Evolutionary conservation across 2,329 filamentous ascomycete genomes (phyloP), one percentile per base, ranked within the genome.

Genomic region (Sclerotinia subarctica): DNA sequence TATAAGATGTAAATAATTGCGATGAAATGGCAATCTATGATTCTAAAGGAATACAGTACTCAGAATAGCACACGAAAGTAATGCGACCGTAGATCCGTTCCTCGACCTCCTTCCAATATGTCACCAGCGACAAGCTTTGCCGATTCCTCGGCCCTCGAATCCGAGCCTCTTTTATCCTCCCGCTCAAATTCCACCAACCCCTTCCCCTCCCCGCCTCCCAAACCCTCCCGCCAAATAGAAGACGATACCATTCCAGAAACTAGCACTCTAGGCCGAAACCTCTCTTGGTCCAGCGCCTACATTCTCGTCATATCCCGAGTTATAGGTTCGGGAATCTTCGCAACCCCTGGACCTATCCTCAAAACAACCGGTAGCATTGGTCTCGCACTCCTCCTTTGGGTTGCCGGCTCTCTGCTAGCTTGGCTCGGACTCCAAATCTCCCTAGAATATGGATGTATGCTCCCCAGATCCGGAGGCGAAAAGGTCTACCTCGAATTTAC

Each of bases 311-410:
- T 76, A 26, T 74, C 73, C n/a, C 70, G 74, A 15, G 72, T 76
- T 2, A 75, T 76, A 26, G 74, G 74, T 1, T 71, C 68, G 4
- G 74, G 74, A 0, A 74, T 76, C 56, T 76, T 76, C 56, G 73
- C 74, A 8, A 76, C 79, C 83, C 90, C 90, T 0, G 89, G 89
- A 0, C 83, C 88, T 5, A 90, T 93, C 62, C 81, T 90, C 3
- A 83, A 86, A 49, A 84, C 86, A 0, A 86, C 88, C 2, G 90
- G 90, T 1, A 92, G 88, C 11, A 83, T 86, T 3, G 85, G 85
- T 1, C 80, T 86, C 49, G 78, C 81, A 13, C 75, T 87, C 6
- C 78, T 85, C 38, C 77, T 87, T 7, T 87, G 85, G 85, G 79
- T 85, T 0, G 77, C 83, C 8, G 85, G 83, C 29, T 78, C 78